Evolutionary conservation across 441 rosid genomes (phyloP).

Genomic region (Syzygium syzygioides): DNA sequence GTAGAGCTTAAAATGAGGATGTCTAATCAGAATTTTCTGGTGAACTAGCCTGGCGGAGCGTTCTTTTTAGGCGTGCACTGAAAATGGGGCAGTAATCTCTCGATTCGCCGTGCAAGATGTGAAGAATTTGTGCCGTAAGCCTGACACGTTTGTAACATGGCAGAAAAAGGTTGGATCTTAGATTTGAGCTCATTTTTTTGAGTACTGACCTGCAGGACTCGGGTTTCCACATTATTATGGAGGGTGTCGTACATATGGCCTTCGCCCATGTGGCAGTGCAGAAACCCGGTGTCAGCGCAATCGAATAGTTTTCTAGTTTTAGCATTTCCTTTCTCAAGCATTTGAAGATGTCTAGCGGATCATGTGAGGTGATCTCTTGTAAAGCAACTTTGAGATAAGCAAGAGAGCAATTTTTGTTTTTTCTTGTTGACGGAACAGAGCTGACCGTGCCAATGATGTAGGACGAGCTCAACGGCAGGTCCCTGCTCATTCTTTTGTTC

Average conservation of each 20-base stretch:
- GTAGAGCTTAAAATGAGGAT: slow-evolving; percentile 57
- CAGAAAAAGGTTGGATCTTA: background rate
- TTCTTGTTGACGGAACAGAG: background rate
- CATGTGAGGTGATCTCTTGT: background rate
- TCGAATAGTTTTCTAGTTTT: background rate
- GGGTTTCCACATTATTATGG: background rate
- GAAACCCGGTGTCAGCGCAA: background rate
- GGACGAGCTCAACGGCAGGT: background rate
- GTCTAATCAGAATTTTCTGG: background rate
- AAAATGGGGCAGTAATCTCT: background rate
- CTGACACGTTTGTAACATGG: background rate
- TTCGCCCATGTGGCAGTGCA: no score
- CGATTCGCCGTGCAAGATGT: background rate
- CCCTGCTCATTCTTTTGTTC: background rate
- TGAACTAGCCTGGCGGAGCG: background rate
- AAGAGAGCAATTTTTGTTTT: background rate
- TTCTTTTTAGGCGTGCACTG: background rate
- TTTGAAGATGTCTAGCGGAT: no score
- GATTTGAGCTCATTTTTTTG: background rate
- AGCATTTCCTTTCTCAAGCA: background rate
- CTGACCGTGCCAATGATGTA: background rate
- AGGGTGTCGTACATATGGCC: background rate
- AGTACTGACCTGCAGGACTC: background rate
- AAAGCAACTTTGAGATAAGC: background rate
- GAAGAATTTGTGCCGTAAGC: background rate